phyloP scores from a whole-genome alignment of 2,329 filamentous ascomycete species.

The Hypoxylon sp. region DNA sequence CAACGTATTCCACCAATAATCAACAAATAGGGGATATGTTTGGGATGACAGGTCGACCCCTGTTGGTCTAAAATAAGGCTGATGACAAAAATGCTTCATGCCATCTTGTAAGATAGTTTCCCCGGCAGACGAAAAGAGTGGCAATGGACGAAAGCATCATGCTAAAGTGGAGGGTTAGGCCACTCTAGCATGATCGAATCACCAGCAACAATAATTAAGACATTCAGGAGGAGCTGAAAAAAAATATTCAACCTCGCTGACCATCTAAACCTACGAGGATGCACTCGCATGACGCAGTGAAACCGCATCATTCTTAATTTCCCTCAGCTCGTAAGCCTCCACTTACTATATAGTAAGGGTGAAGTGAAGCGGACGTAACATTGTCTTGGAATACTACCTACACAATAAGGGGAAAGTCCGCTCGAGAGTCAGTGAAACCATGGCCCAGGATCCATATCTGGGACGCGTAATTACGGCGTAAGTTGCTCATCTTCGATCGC shows the following conservation, averaged over 20 bases:
- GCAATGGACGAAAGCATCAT: slow-evolving; percentile 10
- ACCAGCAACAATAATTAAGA: slow-evolving; percentile 6
- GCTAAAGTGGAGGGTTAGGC: slow-evolving; percentile 28
- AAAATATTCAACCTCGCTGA: background rate
- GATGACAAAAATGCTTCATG: slow-evolving; percentile 12
- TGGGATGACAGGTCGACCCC: background rate
- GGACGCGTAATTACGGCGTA: slow-evolving; percentile 43
- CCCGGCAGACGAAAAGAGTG: background rate
- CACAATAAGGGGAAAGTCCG: slow-evolving; percentile 6
- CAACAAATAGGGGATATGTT: slow-evolving; percentile 20
- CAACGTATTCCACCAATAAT: background rate
- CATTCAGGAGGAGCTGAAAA: slow-evolving; percentile 10
- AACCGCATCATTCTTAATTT: slow-evolving; percentile 11
- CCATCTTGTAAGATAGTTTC: slow-evolving; percentile 1
- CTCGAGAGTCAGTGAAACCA: slow-evolving; percentile 4
- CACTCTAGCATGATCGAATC: background rate
- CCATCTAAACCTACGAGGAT: slow-evolving; percentile 4
- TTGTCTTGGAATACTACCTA: background rate
- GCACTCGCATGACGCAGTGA: slow-evolving; percentile 7
- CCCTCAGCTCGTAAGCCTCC: slow-evolving; percentile 15
- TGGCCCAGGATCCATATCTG: slow-evolving; percentile 40
- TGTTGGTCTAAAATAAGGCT: slow-evolving; percentile 23
- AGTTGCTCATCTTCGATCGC: slow-evolving; percentile 18
- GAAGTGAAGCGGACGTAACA: background rate
- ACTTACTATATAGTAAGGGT: slow-evolving; percentile 10